These are phyloP conservation scores for Neonectria neomacrospora DNA, from an alignment of 2,329 filamentous ascomycete species.

Conservation along the genomic window DNA sequence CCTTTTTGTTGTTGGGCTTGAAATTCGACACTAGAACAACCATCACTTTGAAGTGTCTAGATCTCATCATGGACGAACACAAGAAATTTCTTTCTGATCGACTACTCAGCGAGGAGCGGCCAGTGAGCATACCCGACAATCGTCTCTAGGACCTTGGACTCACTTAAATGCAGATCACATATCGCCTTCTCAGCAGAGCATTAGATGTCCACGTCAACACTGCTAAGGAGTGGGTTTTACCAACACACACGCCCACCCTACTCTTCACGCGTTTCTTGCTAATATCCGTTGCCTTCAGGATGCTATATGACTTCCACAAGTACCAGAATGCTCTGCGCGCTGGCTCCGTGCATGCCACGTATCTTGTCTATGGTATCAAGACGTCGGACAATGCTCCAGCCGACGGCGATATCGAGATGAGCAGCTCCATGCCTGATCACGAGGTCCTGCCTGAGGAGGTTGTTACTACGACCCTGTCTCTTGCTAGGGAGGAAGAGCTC, in stretches of 20 bases:
- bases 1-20: not conserved
- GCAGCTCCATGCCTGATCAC: constrained; percentile 69
- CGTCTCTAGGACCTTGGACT: constrained; percentile 2
- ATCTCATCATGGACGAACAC: constrained; percentile 66
- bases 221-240: constrained; percentile 80
- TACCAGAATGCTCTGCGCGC: constrained; percentile 85
- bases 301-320: constrained; percentile 89
- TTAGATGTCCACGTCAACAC: constrained; percentile 85
- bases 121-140: constrained; percentile 61
- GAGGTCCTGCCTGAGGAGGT: constrained; percentile 60
- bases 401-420: constrained; percentile 76
- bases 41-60: not conserved
- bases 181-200: constrained; percentile 83
- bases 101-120: constrained; percentile 79
- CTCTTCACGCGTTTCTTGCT: constrained; percentile 31
- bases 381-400: constrained; percentile 52
- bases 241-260: not conserved
- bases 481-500: constrained; percentile 79
- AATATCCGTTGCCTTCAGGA: constrained; percentile 62
- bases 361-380: constrained; percentile 81
- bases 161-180: constrained; percentile 74
- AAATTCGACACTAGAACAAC: not conserved
- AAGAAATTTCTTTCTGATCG: constrained; percentile 78
- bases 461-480: constrained; percentile 67
- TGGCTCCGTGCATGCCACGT: constrained; percentile 88